phyloP scores from a whole-genome alignment of 176 grass and related monocot genomes.

The Aegilops longissima region DNA sequence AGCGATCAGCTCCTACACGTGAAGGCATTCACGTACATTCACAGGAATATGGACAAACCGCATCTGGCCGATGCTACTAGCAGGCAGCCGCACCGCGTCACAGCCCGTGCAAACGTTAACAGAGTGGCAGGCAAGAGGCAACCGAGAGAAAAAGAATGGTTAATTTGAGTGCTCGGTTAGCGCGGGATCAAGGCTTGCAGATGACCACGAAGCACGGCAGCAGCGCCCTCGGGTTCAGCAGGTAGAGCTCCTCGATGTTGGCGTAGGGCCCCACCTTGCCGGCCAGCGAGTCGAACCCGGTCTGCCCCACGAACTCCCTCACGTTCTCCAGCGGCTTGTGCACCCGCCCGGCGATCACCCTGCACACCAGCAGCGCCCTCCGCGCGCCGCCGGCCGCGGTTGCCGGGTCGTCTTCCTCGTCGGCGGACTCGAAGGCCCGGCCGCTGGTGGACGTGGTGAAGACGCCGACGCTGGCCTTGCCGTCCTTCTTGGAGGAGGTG shows the following conservation, averaged over 20 bases:
- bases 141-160: conserved; percentile 35
- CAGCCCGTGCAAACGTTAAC: conserved; percentile 26
- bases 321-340: conserved; percentile 88
- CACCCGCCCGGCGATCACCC: conserved; percentile 84
- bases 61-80: not conserved
- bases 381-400: not conserved
- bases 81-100: not conserved
- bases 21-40: conserved; percentile 10
- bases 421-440: conserved; percentile 58
- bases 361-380: conserved; percentile 81
- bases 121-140: not conserved
- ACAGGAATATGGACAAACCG: conserved; percentile 36
- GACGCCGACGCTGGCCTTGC: conserved; percentile 49
- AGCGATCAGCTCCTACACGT: not conserved
- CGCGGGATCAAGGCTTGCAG: conserved; percentile 52
- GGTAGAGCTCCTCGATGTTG: conserved; percentile 91
- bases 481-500: conserved; percentile 29
- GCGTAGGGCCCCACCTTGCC: conserved; percentile 86
- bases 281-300: conserved; percentile 87
- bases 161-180: conserved; percentile 3
- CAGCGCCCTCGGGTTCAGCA: conserved; percentile 86
- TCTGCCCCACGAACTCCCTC: conserved; percentile 64
- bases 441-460: conserved; percentile 90
- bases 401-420: not conserved
- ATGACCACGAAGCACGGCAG: conserved; percentile 93